These are phyloP conservation scores for Neltuma alba DNA, from an alignment of 306 rosid genomes.

Conservation along the genomic window DNA sequence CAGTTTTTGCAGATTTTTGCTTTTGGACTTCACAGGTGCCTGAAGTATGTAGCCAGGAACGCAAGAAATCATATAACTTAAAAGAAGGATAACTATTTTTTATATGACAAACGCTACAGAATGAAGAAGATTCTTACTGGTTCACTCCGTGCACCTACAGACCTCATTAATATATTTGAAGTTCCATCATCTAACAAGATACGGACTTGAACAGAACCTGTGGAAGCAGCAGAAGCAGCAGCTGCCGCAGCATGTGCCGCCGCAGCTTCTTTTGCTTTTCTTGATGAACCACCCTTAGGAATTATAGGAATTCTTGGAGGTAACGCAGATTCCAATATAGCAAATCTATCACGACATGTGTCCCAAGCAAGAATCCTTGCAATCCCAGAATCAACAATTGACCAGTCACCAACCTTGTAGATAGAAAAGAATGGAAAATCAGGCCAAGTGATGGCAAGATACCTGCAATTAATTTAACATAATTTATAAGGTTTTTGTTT, in stretches of 20 bases:
- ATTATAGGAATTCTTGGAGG: slow-evolving; percentile 84
- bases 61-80: slow-evolving; percentile 16
- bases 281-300: slow-evolving; percentile 88
- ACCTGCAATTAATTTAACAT: slow-evolving; percentile 85
- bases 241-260: slow-evolving; percentile 97
- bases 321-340: slow-evolving; percentile 82
- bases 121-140: slow-evolving; percentile 62
- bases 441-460: slow-evolving; percentile 92
- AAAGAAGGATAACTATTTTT: slow-evolving; percentile 16
- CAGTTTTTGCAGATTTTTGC: not conserved
- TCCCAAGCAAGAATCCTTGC: slow-evolving; percentile 99
- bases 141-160: slow-evolving; percentile 90
- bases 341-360: slow-evolving; percentile 95
- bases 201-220: slow-evolving; percentile 87
- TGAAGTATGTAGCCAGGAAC: slow-evolving; percentile 31
- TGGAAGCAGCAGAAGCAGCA: slow-evolving; percentile 78
- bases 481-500: not conserved
- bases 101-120: slow-evolving; percentile 27
- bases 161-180: slow-evolving; percentile 87
- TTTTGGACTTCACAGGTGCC: slow-evolving; percentile 17
- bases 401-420: slow-evolving; percentile 94
- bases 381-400: slow-evolving; percentile 96
- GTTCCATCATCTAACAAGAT: slow-evolving; percentile 98
- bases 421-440: slow-evolving; percentile 97
- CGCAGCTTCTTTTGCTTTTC: slow-evolving; percentile 91